Base-by-base conservation (phyloP, 345 rosid species). In the Pelargonium nanum region DNA sequence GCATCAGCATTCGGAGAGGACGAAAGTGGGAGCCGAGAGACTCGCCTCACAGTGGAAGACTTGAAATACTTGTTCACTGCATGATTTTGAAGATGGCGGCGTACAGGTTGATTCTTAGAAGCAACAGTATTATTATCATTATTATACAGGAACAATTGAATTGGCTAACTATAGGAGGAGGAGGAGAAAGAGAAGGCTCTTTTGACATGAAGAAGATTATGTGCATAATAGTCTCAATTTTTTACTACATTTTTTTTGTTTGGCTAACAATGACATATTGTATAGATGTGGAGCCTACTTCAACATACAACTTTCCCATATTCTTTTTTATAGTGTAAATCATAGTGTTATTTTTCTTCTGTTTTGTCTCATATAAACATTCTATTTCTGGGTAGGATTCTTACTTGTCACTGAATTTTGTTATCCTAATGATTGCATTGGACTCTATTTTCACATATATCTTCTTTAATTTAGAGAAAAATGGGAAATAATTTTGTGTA, bases 1-100 rank as follows among this genome's bases (percentile, higher is more conserved):
- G 85, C 97, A 15, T 87, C 94, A 59, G 99, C 97, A 28, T 87
- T 93, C 56, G 99, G 96, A 62, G 99, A 93, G 75, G 98, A 92
- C 63, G 90, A 87, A 69, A 76, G 62, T 1, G 94, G 84, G 22
- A 73, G 88, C 70, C 66, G 79, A 48, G 91, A 83, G 79, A 81
- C 91, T 67, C 90, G 89, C 55, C 84, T 93, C 32, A 89, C 91
- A 0, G 91, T 85, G 53, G 96, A 93, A 16, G 97, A 87, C 79
- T 68, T 89, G 84, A 79, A 70, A 55, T 89, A 89, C 83, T 76
- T 93, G 68, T 93, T 93, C 65, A 87, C 77, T 87, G 89, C 72
- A 24, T 86, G 91, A 89, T 68, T 59, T n/a, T 22, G 59, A 24
- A 48, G 50, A 15, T 44, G 0, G 45, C 21, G n/a, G n/a, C 15